phyloP scores from a whole-genome alignment of 2,329 filamentous ascomycete genomes.

The Verticillium nubilum region DNA sequence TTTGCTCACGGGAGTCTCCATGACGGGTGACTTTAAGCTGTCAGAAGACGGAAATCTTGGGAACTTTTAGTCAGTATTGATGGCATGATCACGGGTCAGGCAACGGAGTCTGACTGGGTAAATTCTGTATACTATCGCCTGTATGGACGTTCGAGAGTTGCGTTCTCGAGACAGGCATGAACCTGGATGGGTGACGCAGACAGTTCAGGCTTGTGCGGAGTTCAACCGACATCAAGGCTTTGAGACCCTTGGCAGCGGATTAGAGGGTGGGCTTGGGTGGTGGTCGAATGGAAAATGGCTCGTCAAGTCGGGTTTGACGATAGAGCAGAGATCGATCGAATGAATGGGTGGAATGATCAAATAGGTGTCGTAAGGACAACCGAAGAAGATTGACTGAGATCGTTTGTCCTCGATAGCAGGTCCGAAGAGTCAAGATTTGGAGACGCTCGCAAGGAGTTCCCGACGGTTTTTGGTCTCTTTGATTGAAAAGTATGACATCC shows the following conservation, averaged over 20 bases:
- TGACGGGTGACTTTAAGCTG: constrained; percentile 16
- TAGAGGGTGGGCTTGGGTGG: constrained; percentile 3
- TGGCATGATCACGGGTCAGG: not conserved
- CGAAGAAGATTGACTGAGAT: not conserved
- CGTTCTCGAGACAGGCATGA: constrained; percentile 51
- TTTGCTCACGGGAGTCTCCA: constrained; percentile 21
- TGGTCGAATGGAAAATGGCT: not conserved
- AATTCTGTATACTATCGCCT: constrained; percentile 51
- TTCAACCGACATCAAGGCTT: constrained; percentile 55
- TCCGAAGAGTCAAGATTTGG: not conserved
- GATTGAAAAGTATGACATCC: not conserved
- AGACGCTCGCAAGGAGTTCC: not conserved
- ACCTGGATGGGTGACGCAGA: constrained; percentile 50
- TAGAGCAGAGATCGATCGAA: not conserved
- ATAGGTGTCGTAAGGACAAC: not conserved
- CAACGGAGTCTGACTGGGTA: constrained; percentile 29
- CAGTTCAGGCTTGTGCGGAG: constrained; percentile 50
- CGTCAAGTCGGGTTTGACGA: constrained; percentile 3
- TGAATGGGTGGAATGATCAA: not conserved
- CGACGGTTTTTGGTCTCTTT: not conserved
- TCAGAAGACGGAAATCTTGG: not conserved
- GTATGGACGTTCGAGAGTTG: constrained; percentile 50
- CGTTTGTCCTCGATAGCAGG: not conserved
- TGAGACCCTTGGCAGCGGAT: constrained; percentile 1
- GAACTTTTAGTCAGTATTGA: not conserved